Evolutionary conservation across 1,284 basidiomycete species (phyloP), one percentile per base, ranked within the genome.

Genomic region (Fomes fomentarius): DNA sequence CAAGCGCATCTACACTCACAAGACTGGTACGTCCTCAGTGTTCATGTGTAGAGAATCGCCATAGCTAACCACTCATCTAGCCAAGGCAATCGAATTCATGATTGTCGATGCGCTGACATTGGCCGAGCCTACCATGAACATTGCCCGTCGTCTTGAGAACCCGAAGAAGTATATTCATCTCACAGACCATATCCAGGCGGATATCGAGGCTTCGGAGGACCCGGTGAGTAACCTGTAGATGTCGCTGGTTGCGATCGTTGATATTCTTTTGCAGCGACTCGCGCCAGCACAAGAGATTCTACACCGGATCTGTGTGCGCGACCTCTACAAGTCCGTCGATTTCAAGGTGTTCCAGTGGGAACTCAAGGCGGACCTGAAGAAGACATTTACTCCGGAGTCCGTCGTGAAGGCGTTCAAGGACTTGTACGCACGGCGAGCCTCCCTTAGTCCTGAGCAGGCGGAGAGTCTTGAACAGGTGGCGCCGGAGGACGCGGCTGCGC

Each of bases 1-100:
- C 68, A 91, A 91, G 68, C 78, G 77, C 8, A 80, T 91, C 11
- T 92, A 93, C 61, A 85, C 83, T 54, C 90, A 92, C 68, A 91
- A 91, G 69, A 83, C 87, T 4, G 85, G 88, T 84, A 21, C 19
- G 77, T 71, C 0, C 19, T 7, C 11, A 11, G 21, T 26, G 24
- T 11, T 17, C 4, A n/a, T 8, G 8, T 5, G 8, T n/a, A 7
- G 28, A 14, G 22, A 42, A 10, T 44, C 17, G 30, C 25, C 17
- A 2, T 10, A 8, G 14, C 31, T 63, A 26, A 46, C 34, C 8
- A 37, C 14, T 31, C 30, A 11, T 28, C 0, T 64, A 89, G 89
- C 86, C 7, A 86, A 81, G 60, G 83, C 87, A 0, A 85, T 93
- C 49, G 91, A 92, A 65, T 82, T 84, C 63, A 93, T 92, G 90